Evolutionary conservation across 352 stramenopile species (phyloP).

Genomic region (Phytopythium oedochilum): DNA sequence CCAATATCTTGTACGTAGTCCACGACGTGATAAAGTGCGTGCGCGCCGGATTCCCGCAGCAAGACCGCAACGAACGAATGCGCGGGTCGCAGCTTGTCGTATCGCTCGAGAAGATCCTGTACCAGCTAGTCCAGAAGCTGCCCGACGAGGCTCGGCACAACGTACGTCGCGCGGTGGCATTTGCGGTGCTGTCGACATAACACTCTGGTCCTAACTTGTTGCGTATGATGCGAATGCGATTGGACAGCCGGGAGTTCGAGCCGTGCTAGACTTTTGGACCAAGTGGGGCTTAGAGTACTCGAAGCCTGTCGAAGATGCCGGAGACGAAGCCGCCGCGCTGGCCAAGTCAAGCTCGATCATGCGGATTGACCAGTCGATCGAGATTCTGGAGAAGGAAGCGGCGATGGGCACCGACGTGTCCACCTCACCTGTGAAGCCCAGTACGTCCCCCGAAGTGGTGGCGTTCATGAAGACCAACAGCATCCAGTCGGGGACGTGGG

Average conservation of each 20-base stretch:
- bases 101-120: constrained; percentile 67
- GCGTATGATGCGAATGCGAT: neutral
- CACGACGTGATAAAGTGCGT: constrained; percentile 81
- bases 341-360: constrained; percentile 39
- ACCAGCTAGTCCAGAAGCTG: constrained; percentile 54
- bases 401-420: constrained; percentile 55
- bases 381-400: constrained; percentile 56
- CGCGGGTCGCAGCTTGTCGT: constrained; percentile 54
- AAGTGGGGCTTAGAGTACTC: constrained; percentile 78
- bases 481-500: constrained; percentile 75
- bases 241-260: constrained; percentile 56
- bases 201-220: constrained; percentile 1
- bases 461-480: constrained; percentile 76
- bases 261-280: constrained; percentile 78
- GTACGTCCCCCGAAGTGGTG: constrained; percentile 54
- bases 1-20: constrained; percentile 79
- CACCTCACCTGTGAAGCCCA: constrained; percentile 61
- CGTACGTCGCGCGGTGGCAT: constrained; percentile 32
- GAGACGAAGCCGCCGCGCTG: constrained; percentile 20
- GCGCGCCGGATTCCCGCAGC: constrained; percentile 58
- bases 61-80: constrained; percentile 78
- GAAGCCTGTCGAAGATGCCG: constrained; percentile 22
- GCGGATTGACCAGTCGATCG: constrained; percentile 54
- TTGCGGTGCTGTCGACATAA: neutral
- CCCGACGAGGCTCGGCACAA: constrained; percentile 52